Conservation (phyloP, 345 rosid genomes). For the Streptanthus diversifolius region DNA sequence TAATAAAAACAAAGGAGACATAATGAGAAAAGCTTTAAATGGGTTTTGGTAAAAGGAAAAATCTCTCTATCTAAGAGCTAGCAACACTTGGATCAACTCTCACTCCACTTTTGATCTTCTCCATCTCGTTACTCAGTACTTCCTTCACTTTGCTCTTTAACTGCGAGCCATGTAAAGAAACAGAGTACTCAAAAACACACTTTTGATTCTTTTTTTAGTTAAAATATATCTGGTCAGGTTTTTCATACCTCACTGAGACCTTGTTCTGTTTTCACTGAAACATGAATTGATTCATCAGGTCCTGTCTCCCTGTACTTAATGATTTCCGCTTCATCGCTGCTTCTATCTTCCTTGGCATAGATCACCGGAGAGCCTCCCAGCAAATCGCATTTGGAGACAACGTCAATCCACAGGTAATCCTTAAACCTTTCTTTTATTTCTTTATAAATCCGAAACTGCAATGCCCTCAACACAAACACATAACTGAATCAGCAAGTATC, state of each 20-base stretch:
- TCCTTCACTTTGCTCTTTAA: conserved; percentile 54
- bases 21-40: not conserved
- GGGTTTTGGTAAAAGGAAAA: not conserved
- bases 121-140: conserved; percentile 53
- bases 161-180: conserved; percentile 41
- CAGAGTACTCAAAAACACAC: not conserved
- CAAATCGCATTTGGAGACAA: conserved; percentile 81
- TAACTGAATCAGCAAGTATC: conserved; percentile 2
- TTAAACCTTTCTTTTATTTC: conserved; percentile 71
- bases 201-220: not conserved
- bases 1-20: not conserved
- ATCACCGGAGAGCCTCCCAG: conserved; percentile 54
- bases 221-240: not conserved
- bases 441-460: conserved; percentile 75
- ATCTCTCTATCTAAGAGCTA: conserved; percentile 1
- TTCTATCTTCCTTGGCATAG: conserved; percentile 52
- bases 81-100: conserved; percentile 8
- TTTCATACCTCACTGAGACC: conserved; percentile 62
- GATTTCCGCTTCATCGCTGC: conserved; percentile 48
- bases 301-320: conserved; percentile 58
- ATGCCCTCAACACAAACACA: conserved; percentile 8
- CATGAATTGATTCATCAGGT: conserved; percentile 64
- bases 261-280: conserved; percentile 61
- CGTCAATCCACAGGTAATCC: conserved; percentile 80
- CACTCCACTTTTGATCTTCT: conserved; percentile 41